Evolutionary conservation across 805 yeast species (phyloP), one percentile per base, ranked within the genome.

Genomic region (Danielozyma ontarioensis): DNA sequence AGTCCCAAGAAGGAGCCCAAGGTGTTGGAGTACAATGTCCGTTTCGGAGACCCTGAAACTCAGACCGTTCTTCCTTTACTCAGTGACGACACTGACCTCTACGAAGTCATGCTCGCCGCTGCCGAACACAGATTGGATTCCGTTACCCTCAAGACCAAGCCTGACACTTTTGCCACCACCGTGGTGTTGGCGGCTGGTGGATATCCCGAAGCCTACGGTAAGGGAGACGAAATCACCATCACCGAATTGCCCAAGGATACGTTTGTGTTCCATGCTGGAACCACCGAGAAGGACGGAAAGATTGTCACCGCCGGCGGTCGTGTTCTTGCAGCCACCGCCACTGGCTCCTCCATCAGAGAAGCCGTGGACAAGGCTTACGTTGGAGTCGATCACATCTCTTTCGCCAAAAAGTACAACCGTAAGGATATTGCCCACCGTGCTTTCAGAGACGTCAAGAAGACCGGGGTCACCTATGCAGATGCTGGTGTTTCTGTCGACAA

Each of bases 11-110:
- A 60, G 25, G 97, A 95, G 41, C 97, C 98, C 46, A 86, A 88
- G 65, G 96, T 89, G 3, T 71, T 93, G 51, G 99, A 93, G 63
- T 93, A 94, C 64, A 93, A 93, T 50, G 97, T 94, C 32, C 80
- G 99, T 64, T 94, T 93, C 48, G 99, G 99, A 42, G 99, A 93
- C 59, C 99, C 99, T 45, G 99, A 93, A 66, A 93, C 97, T 23
- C 98, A 93, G 68, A 85, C 97, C 3, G 95, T 93, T 16, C 68
- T 93, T 53, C 96, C 97, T 14, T 71, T 93, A 52, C 67, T 93
- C 42, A 67, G 85, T 29, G 76, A 78, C 27, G 83, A 80, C 34
- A 81, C 96, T n/a, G 99, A 93, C 62, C 72, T 93, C 52, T 93
- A 96, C 29, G 87, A 89, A 60, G 78, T 93, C 29, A 77, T 94